These are phyloP conservation scores for Chytridium lagenaria DNA, from an alignment of 371 early-diverging fungal genomes.

Conservation along the genomic window DNA sequence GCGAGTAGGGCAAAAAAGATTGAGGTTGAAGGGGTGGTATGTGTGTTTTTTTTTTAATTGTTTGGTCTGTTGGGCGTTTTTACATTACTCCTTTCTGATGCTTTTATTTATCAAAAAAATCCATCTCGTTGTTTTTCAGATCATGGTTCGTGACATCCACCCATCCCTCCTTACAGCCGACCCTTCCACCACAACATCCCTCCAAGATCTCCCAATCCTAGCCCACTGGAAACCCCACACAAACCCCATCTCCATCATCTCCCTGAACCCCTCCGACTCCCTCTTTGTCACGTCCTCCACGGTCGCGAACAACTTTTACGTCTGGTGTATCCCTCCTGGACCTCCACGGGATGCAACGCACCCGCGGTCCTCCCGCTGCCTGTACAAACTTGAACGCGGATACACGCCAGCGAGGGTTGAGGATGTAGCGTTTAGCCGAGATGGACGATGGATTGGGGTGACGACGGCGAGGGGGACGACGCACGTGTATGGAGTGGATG, in stretches of 20 bases:
- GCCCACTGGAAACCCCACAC: slow-evolving; percentile 80
- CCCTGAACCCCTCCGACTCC: slow-evolving; percentile 72
- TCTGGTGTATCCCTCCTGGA: slow-evolving; percentile 58
- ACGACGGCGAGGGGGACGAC: slow-evolving; percentile 82
- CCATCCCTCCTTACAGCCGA: neutral
- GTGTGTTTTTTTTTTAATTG: neutral
- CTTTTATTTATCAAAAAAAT: too few relatives aligned
- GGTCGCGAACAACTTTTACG: slow-evolving; percentile 77
- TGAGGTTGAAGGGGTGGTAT: slow-evolving; percentile 4
- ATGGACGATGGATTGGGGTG: slow-evolving; percentile 79
- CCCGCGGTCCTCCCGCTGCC: slow-evolving; percentile 49
- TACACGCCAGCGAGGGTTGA: slow-evolving; percentile 79
- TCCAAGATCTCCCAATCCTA: slow-evolving; percentile 46
- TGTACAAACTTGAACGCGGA: slow-evolving; percentile 78
- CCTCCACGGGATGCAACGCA: slow-evolving; percentile 3
- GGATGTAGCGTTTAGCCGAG: slow-evolving; percentile 71
- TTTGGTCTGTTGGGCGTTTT: neutral
- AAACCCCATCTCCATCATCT: slow-evolving; percentile 69
- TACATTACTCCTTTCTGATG: slow-evolving; percentile 2
- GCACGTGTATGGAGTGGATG: slow-evolving; percentile 51
- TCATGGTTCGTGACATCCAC: slow-evolving; percentile 19
- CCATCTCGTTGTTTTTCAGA: too few relatives aligned
- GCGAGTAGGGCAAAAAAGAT: neutral
- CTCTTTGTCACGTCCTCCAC: slow-evolving; percentile 74
- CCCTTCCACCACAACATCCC: too few relatives aligned